phyloP scores from a whole-genome alignment of 108 stramenopile genomes.

The Licmophora abbreviata region DNA sequence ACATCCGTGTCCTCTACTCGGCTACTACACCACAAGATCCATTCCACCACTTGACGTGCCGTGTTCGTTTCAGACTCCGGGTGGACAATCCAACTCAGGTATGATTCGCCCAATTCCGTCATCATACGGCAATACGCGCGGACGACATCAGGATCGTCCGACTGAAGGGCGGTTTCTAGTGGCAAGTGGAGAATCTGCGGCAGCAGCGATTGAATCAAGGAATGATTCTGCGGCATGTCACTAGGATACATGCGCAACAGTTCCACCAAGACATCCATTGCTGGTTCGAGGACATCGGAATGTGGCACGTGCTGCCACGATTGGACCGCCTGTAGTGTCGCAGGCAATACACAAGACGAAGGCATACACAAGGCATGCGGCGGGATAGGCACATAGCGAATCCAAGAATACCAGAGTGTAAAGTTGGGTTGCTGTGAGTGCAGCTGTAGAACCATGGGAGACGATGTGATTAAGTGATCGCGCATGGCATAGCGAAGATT shows the following conservation, averaged over 20 bases:
- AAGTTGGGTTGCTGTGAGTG: constrained; percentile 29
- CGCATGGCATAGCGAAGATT: constrained; percentile 40
- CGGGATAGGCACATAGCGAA: constrained; percentile 64
- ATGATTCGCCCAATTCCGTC: constrained; percentile 94
- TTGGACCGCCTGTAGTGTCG: constrained; percentile 21
- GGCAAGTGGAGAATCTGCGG: constrained; percentile 58
- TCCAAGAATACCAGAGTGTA: constrained; percentile 52
- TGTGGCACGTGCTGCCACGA: constrained; percentile 12
- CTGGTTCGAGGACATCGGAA: constrained; percentile 48
- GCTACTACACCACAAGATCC: constrained; percentile 43
- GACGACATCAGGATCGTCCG: constrained; percentile 76
- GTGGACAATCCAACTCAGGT: constrained; percentile 75
- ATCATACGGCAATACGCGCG: constrained; percentile 85
- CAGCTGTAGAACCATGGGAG: constrained; percentile 31
- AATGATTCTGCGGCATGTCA: constrained; percentile 33
- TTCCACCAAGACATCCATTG: constrained; percentile 85
- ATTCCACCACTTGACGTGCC: constrained; percentile 26
- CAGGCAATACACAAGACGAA: no score
- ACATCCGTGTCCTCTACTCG: constrained; percentile 72
- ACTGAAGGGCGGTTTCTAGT: constrained; percentile 24
- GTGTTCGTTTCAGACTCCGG: no score
- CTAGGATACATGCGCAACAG: constrained; percentile 70
- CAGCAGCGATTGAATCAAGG: constrained; percentile 60
- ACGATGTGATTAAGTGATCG: constrained; percentile 38
- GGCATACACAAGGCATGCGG: constrained; percentile 26